Evolutionary conservation across 2,329 filamentous ascomycete genomes (phyloP).

Genomic region (Microdochium trichocladiopsis): DNA sequence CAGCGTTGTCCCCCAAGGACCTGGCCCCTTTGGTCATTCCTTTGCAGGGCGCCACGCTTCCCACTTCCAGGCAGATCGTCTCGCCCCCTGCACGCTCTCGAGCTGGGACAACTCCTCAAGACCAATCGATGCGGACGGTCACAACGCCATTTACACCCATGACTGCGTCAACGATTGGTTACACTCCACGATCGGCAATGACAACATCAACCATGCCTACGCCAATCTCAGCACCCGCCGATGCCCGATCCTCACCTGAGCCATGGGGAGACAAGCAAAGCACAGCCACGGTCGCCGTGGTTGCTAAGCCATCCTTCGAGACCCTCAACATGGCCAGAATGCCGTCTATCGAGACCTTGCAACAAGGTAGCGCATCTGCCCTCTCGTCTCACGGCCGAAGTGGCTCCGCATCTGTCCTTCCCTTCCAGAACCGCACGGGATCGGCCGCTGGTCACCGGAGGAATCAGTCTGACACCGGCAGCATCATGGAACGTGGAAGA

Average conservation of each 20-base stretch:
- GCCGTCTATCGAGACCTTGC: background rate
- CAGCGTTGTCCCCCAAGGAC: constrained; percentile 43
- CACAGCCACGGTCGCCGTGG: constrained; percentile 12
- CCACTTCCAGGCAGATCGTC: constrained; percentile 1
- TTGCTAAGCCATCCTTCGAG: constrained; percentile 9
- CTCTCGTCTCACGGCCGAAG: constrained; percentile 7
- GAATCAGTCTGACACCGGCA: constrained; percentile 48
- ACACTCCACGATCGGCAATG: constrained; percentile 35
- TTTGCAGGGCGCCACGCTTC: constrained; percentile 19
- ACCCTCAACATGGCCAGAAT: background rate
- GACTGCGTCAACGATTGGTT: constrained; percentile 31
- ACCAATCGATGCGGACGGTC: constrained; percentile 25
- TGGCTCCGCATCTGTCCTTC: constrained; percentile 7
- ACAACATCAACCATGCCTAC: constrained; percentile 36
- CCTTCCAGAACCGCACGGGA: constrained; percentile 9
- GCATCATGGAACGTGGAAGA: constrained; percentile 56
- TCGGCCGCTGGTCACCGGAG: constrained; percentile 34
- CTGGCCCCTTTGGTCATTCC: constrained; percentile 54
- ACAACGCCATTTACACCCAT: constrained; percentile 31
- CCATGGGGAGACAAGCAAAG: constrained; percentile 25
- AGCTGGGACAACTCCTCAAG: constrained; percentile 31
- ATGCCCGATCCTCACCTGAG: constrained; percentile 33
- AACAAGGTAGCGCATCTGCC: constrained; percentile 7
- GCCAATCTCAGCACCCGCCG: constrained; percentile 41
- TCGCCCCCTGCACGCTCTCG: background rate